Evolutionary conservation across 306 rosid species (phyloP).

Genomic region (Ormosia semicastrata): DNA sequence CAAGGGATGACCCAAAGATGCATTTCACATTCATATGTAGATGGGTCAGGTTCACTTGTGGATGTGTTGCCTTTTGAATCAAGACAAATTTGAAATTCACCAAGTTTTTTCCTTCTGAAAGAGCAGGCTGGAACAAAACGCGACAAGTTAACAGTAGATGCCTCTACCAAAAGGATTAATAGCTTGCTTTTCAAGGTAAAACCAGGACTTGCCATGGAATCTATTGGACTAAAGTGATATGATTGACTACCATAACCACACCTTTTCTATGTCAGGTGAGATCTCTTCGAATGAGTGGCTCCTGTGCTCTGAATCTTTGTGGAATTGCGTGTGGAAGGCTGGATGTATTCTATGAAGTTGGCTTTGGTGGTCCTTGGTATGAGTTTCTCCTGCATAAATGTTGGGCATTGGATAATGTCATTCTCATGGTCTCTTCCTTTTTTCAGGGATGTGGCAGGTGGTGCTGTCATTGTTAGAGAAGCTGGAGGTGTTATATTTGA

Average conservation of each 20-base stretch:
- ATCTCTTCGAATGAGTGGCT: slow-evolving; percentile 86
- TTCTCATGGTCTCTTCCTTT: slow-evolving; percentile 21
- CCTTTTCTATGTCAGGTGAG: slow-evolving; percentile 69
- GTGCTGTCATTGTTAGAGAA: slow-evolving; percentile 90
- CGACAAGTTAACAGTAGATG: slow-evolving; percentile 67
- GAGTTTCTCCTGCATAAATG: slow-evolving; percentile 25
- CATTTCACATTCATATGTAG: not conserved
- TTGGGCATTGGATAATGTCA: not conserved
- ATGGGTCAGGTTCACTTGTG: not conserved
- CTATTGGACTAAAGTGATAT: slow-evolving; percentile 17
- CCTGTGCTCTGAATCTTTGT: slow-evolving; percentile 94
- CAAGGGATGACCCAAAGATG: not conserved
- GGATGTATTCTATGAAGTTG: slow-evolving; percentile 66
- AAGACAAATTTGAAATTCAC: slow-evolving; percentile 19
- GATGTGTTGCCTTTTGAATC: slow-evolving; percentile 9
- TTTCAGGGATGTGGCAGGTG: slow-evolving; percentile 98
- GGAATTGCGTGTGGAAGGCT: slow-evolving; percentile 97
- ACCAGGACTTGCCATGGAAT: slow-evolving; percentile 11
- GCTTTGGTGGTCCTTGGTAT: slow-evolving; percentile 97
- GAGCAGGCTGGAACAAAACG: slow-evolving; percentile 87
- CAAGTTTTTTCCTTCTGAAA: slow-evolving; percentile 31
- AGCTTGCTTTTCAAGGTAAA: slow-evolving; percentile 86
- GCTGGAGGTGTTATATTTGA: slow-evolving; percentile 94
- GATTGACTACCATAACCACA: slow-evolving; percentile 11
- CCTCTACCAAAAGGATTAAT: slow-evolving; percentile 62